Conservation (phyloP, 371 early-diverging fungal genomes). For the Mucor mucedo region DNA sequence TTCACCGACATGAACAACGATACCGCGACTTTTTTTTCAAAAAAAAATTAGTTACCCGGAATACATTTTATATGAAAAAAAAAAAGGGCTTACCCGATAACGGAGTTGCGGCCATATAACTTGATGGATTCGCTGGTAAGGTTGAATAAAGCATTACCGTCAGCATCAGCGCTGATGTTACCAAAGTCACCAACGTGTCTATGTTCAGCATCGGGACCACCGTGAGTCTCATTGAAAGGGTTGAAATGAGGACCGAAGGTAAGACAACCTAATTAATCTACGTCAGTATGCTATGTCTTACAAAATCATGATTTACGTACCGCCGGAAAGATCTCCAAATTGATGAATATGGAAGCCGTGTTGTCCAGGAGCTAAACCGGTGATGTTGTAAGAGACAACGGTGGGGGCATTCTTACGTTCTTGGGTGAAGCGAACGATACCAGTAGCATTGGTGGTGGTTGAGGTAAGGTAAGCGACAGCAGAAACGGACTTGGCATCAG, state of each 20-base stretch:
- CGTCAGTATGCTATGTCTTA: neutral
- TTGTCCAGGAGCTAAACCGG: slow-evolving; percentile 72
- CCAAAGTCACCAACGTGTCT: slow-evolving; percentile 93
- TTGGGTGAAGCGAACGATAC: slow-evolving; percentile 76
- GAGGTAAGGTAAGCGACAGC: slow-evolving; percentile 72
- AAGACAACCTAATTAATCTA: slow-evolving; percentile 56
- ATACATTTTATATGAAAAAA: neutral
- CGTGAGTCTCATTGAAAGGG: slow-evolving; percentile 78
- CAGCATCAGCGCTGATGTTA: slow-evolving; percentile 66
- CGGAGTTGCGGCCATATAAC: slow-evolving; percentile 72
- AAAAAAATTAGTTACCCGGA: neutral
- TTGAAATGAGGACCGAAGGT: slow-evolving; percentile 85
- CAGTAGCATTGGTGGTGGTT: slow-evolving; percentile 54
- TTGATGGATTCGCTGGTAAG: slow-evolving; percentile 62
- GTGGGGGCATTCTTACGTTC: slow-evolving; percentile 56
- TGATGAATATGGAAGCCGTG: slow-evolving; percentile 92
- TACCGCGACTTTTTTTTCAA: slow-evolving; percentile 63
- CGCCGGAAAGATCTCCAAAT: slow-evolving; percentile 79
- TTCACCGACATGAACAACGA: slow-evolving; percentile 83
- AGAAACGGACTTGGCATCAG: neutral
- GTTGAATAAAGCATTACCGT: slow-evolving; percentile 60
- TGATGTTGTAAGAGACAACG: slow-evolving; percentile 60
- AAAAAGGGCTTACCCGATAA: slow-evolving; percentile 65
- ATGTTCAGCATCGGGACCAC: slow-evolving; percentile 64
- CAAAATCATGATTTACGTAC: slow-evolving; percentile 24